phyloP scores from a whole-genome alignment of 2,329 filamentous ascomycete genomes.

The Ophiostoma novo-ulmi region DNA sequence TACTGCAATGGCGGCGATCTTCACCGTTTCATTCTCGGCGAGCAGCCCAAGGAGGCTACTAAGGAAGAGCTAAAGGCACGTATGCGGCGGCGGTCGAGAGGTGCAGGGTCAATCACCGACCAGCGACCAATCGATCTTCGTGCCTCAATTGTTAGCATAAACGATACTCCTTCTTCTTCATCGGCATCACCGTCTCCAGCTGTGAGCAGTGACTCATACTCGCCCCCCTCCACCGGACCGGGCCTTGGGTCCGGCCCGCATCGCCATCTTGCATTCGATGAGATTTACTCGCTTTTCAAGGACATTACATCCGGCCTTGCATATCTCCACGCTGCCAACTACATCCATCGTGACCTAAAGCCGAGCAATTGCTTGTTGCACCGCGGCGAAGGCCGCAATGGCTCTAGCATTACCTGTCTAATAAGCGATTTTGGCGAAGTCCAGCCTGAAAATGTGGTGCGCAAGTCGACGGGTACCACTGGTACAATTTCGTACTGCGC shows the following conservation, averaged over 20 bases:
- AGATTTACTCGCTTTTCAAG: conserved; percentile 94
- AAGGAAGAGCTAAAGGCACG: conserved; percentile 86
- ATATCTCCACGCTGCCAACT: conserved; percentile 84
- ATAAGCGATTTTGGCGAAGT: conserved; percentile 99
- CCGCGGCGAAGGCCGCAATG: conserved; percentile 51
- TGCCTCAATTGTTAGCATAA: conserved; percentile 20
- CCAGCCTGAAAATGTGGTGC: conserved; percentile 71
- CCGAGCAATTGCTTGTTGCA: conserved; percentile 93
- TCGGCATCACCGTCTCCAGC: background rate
- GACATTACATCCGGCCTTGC: conserved; percentile 90
- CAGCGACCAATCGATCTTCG: conserved; percentile 55
- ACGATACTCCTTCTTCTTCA: background rate
- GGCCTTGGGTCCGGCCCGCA: background rate
- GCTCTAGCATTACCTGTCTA: conserved; percentile 62
- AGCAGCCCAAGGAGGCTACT: conserved; percentile 57
- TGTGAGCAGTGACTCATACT: background rate
- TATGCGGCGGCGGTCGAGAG: conserved; percentile 74
- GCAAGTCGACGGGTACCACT: conserved; percentile 88
- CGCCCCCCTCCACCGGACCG: background rate
- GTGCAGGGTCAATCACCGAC: conserved; percentile 44
- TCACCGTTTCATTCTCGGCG: conserved; percentile 76
- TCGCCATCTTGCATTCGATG: conserved; percentile 47
- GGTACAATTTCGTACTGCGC: conserved; percentile 98
- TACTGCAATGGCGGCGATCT: conserved; percentile 95
- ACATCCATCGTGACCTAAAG: conserved; percentile 94